Base-by-base conservation (phyloP, 768 basidiomycete genomes). In the Lenzites betulinus region DNA sequence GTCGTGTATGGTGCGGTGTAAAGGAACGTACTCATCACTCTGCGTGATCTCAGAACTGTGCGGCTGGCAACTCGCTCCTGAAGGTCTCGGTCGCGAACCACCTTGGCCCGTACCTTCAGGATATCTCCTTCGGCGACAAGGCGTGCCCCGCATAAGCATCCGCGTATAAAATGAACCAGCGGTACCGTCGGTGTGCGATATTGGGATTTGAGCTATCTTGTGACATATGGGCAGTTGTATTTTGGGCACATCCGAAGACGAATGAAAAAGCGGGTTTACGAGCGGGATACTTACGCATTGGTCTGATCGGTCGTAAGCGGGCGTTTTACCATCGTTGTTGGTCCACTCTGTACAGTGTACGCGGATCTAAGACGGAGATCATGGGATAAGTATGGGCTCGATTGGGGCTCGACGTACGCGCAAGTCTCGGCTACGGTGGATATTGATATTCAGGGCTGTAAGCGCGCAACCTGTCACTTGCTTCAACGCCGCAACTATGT, bases 71-170 rank as follows among this genome's bases (percentile, higher is more conserved):
- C 55, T 65, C 63, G 3, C 51, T 69, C 26, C 54, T 67, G 16
- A 62, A 69, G 44, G 42, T 56, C 44, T 62, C 60, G 23, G 59
- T 71, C 23, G 38, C 62, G 20, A 69, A 71, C 62, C 70, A 71
- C 43, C 62, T 69, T 23, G 70, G 70, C 15, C 70, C 70, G 23
- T 71, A 71, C 59, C 64, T 71, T 51, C 36, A 55, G 28, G 66
- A 54, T 12, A 68, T 71, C 42, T 68, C 67, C 13, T 69, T 71
- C 43, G 68, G 70, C 20, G 64, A 51, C 18, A 50, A 56, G 35
- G 66, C 58, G 12, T 71, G 69, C 58, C 64, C 69, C 7, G 64
- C 59, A 20, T 66, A n/a, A 49, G 28, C 3, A 18, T 39, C 38
- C 3, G 38, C 11, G 6, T 18, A 8, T 13, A 11, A 33, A 11